Base-by-base conservation (phyloP, 1,139 yeast genomes). In the Diutina neorugosa region DNA sequence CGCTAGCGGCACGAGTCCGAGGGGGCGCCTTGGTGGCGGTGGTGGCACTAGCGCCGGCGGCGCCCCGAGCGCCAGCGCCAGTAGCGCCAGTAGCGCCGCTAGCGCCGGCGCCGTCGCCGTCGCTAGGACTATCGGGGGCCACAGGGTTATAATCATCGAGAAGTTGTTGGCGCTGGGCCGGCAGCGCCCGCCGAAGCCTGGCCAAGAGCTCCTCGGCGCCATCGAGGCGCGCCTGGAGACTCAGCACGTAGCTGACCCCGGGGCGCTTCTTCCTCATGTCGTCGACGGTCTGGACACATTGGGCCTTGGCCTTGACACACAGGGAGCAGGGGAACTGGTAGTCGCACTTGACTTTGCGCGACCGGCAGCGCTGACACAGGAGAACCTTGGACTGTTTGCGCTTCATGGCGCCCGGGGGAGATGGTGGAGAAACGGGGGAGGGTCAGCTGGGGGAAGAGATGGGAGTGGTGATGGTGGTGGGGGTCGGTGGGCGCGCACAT, bases 221-320 rank as follows among this genome's bases (percentile, higher is more conserved):
- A 18, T 58, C 58, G 51, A 70, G 61, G 53, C 66, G 66, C 51
- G 60, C 61, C 59, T 74, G 74, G 51, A 74, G 61, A 16, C 63
- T 63, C 43, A 65, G 67, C 23, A 80, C 83, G 58, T 80, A 80
- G 51, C 71, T 70, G 7, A 74, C 76, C 0, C 78, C 71, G 4
- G 80, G 79, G 53, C 84, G 65, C 56, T 73, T 76, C 60, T 78
- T 79, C 51, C 86, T 65, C 69, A 76, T 67, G 61, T 81, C 86
- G 54, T 69, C 69, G 8, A 72, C 70, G n/a, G 76, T 71, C 50
- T 72, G 72, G 27, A 77, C 67, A 61, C 86, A 81, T 51, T 74
- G 77, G 14, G 73, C 67, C 2, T 70, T 69, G 6, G 73, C 67
- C 55, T 70, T 71, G 21, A 63, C 62, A 62, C 86, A 81, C 52